These are phyloP conservation scores for Xerocomus spinulosus DNA, from an alignment of 768 basidiomycete species.

Conservation along the genomic window DNA sequence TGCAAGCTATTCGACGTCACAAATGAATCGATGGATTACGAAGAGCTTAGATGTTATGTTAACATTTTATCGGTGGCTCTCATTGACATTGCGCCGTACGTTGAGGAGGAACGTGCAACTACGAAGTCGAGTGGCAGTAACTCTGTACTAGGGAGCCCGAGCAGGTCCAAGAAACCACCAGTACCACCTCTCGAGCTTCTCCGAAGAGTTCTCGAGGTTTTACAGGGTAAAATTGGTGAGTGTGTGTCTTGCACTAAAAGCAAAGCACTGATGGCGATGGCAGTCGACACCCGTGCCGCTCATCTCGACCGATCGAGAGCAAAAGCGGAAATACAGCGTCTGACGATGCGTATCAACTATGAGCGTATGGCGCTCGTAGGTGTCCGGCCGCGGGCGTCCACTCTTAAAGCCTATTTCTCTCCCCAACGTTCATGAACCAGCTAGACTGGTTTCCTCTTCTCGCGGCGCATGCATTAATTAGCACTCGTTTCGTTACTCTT, in stretches of 20 bases:
- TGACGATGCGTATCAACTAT: slow-evolving; percentile 60
- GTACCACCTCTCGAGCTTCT: slow-evolving; percentile 47
- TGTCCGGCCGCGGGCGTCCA: slow-evolving; percentile 18
- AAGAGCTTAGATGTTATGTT: slow-evolving; percentile 51
- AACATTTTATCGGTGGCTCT: slow-evolving; percentile 56
- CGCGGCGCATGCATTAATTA: background rate
- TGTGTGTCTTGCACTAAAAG: slow-evolving; percentile 5
- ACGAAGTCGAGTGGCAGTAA: slow-evolving; percentile 8
- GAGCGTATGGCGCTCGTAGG: slow-evolving; percentile 42
- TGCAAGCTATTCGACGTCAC: slow-evolving; percentile 49
- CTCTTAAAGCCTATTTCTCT: slow-evolving; percentile 29
- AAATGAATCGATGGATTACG: slow-evolving; percentile 55
- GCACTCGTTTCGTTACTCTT: background rate
- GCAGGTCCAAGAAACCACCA: slow-evolving; percentile 27
- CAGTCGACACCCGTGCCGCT: slow-evolving; percentile 70
- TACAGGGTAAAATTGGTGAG: slow-evolving; percentile 64
- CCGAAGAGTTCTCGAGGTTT: slow-evolving; percentile 41
- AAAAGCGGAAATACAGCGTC: slow-evolving; percentile 63
- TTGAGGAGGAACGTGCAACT: slow-evolving; percentile 39
- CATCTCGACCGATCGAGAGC: slow-evolving; percentile 72
- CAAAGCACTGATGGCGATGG: background rate
- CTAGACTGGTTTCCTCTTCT: background rate
- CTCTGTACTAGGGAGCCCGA: slow-evolving; percentile 22
- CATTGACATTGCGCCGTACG: slow-evolving; percentile 54
- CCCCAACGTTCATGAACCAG: slow-evolving; percentile 18